Conservation (phyloP, 2,329 filamentous ascomycete species). For the Celoporthe dispersa region DNA sequence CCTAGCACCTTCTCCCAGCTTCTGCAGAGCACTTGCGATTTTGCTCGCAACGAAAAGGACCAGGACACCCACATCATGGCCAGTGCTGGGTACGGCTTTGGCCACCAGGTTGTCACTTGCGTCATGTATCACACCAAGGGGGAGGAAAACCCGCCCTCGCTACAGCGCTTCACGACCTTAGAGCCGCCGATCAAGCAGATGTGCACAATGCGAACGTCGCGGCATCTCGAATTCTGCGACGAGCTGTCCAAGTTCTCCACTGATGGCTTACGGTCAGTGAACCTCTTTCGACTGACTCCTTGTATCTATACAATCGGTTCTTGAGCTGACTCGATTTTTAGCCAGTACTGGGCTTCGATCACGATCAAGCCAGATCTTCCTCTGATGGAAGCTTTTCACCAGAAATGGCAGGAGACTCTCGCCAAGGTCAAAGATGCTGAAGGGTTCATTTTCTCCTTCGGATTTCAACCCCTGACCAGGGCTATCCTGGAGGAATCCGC, state of each 20-base stretch:
- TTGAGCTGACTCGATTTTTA: not conserved
- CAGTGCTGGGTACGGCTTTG: conserved; percentile 29
- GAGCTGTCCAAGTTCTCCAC: conserved; percentile 17
- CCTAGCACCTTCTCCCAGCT: conserved; percentile 30
- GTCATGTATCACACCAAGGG: conserved; percentile 33
- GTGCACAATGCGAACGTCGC: conserved; percentile 31
- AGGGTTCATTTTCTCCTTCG: conserved; percentile 33
- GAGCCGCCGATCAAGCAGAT: conserved; percentile 30
- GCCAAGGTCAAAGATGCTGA: conserved; percentile 28
- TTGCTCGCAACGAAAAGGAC: conserved; percentile 29
- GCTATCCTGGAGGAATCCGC: conserved; percentile 30
- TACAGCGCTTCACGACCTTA: conserved; percentile 32
- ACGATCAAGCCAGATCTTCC: conserved; percentile 17
- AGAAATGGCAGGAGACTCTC: conserved; percentile 31
- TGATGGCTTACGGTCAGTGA: not conserved
- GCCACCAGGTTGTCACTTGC: conserved; percentile 30
- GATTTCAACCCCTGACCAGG: conserved; percentile 32
- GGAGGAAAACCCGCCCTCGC: conserved; percentile 29
- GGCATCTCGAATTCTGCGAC: conserved; percentile 29
- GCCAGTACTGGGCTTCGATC: conserved; percentile 19
- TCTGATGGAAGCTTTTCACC: conserved; percentile 30
- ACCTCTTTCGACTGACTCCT: not conserved
- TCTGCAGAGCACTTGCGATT: conserved; percentile 30
- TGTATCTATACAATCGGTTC: not conserved
- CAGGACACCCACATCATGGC: conserved; percentile 30